Base-by-base conservation (phyloP, 441 rosid species). In the Bocquillonia castaneifolia region DNA sequence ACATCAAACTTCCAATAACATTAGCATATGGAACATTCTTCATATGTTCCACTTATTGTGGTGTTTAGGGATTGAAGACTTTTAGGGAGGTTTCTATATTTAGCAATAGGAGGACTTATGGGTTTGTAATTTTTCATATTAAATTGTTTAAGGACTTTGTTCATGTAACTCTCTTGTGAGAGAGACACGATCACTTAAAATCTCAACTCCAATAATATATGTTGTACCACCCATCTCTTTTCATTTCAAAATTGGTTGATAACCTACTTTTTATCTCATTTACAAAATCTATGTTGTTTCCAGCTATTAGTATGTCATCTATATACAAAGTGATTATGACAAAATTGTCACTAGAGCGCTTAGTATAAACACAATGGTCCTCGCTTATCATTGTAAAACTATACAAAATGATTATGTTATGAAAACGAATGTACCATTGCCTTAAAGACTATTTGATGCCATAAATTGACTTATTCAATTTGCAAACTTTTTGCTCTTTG, bases 111-210 rank as follows among this genome's bases (percentile, higher is more conserved):
- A 34, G 58, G 22, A 12, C 51, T 29, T 3, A 69, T 36, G 2
- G 29, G 40, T 32, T 54, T 69, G 26, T 44, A 60, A 2, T 50
- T 3, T 10, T 29, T 1, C 14, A 32, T 51, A 60, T 60, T 0
- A 37, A 69, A 60, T 34, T 14, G 17, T 17, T 34, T 6, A 68
- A n/a, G n/a, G n/a, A n/a, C n/a, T n/a, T n/a, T n/a, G n/a, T n/a
- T n/a, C n/a, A n/a, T n/a, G n/a, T n/a, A n/a, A n/a, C n/a, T n/a
- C n/a, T n/a, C n/a, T n/a, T n/a, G n/a, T n/a, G n/a, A n/a, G n/a
- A n/a, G n/a, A n/a, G n/a, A n/a, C n/a, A n/a, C n/a, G n/a, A n/a
- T n/a, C n/a, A n/a, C n/a, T n/a, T n/a, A n/a, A n/a, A n/a, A n/a
- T n/a, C n/a, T n/a, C n/a, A n/a, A n/a, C n/a, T n/a, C n/a, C n/a